A percentile compares a stretch with the other conserved stretches of the same genome.
phyloP scores from a whole-genome alignment of 2,329 filamentous ascomycete genomes.

The Grosmannia serpens region DNA sequence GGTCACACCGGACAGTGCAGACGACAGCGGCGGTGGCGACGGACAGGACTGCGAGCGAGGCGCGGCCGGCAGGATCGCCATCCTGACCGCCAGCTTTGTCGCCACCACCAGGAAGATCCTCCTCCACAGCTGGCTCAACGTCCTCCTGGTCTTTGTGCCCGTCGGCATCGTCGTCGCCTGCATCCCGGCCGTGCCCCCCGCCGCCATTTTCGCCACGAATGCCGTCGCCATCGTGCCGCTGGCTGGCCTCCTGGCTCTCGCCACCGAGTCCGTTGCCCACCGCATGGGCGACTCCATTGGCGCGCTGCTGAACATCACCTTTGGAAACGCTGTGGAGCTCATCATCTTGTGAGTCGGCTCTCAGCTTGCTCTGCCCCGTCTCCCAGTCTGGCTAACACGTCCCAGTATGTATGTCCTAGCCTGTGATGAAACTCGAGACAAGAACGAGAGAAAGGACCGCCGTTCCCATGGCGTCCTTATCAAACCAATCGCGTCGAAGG shows the following conservation, averaged over 20 bases:
- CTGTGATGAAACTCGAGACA: constrained; percentile 26
- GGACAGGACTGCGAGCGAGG: not conserved
- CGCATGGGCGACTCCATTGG: constrained; percentile 72
- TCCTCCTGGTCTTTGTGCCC: constrained; percentile 67
- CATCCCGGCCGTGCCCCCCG: constrained; percentile 40
- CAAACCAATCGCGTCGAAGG: constrained; percentile 34
- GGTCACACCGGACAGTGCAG: not conserved
- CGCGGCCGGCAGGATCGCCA: constrained; percentile 16
- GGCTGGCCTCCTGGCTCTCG: constrained; percentile 59
- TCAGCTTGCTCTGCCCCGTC: not conserved
- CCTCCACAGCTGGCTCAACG: constrained; percentile 66
- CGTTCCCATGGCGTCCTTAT: constrained; percentile 45
- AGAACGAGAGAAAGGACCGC: constrained; percentile 37
- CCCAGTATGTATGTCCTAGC: constrained; percentile 41
- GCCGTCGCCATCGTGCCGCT: constrained; percentile 65
- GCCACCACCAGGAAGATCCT: constrained; percentile 49
- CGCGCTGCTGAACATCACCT: constrained; percentile 79
- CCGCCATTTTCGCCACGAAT: constrained; percentile 61
- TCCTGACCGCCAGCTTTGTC: constrained; percentile 20
- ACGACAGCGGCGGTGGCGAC: not conserved
- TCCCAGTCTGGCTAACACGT: not conserved
- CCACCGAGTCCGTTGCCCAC: constrained; percentile 63
- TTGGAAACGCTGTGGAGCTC: constrained; percentile 68
- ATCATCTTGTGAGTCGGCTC: constrained; percentile 54
- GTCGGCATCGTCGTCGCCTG: constrained; percentile 58